Base-by-base conservation (phyloP, 106 monocot species). In the Acorus gramineus region DNA sequence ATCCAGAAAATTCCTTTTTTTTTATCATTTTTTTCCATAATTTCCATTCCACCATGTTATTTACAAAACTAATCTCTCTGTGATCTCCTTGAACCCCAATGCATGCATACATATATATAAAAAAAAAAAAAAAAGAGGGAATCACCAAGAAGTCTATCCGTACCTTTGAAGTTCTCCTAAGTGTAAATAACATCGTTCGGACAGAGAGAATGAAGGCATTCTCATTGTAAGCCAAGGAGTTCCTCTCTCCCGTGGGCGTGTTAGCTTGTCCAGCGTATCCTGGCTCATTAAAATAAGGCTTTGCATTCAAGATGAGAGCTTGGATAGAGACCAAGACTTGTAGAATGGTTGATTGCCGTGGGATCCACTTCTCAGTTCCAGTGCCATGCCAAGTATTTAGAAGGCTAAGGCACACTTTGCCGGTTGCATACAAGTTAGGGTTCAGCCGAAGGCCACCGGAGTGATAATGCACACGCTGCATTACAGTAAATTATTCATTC, bases 231-330 rank as follows among this genome's bases (percentile, higher is more conserved):
- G 11, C 53, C 54, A 67, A 42, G 4, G 82, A 82, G 9, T 14
- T 52, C 48, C 46, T 57, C 47, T 82, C 71, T 11, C 78, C 82
- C 45, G 62, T 2, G 11, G 53, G 49, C 0, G 78, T 74, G 48
- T 78, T 78, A 44, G 56, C 82, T 4, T 52, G 53, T 2, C 3
- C 9, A 45, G 57, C 82, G 71, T 46, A 82, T 11, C 74, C 82
- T 50, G 82, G 82, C 64, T 82, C 82, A 64, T 82, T 78, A 47
- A 82, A 82, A 65, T 71, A 82, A 14, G 82, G 82, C 46, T 78
- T 78, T 43, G 60, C 67, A 67, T 82, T 82, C 71, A 82, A 53
- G 43, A 82, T 75, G n/a, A 82, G 60, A 48, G 78, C 82, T 63
- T 82, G 82, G 61, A 82, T 82, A 59, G 82, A 82, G 51, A 82